Percentiles rank a stretch among this genome's conserved stretches.
Conservation (phyloP, 192 early-diverging fungal genomes). For the Allomyces arbusculus region DNA sequence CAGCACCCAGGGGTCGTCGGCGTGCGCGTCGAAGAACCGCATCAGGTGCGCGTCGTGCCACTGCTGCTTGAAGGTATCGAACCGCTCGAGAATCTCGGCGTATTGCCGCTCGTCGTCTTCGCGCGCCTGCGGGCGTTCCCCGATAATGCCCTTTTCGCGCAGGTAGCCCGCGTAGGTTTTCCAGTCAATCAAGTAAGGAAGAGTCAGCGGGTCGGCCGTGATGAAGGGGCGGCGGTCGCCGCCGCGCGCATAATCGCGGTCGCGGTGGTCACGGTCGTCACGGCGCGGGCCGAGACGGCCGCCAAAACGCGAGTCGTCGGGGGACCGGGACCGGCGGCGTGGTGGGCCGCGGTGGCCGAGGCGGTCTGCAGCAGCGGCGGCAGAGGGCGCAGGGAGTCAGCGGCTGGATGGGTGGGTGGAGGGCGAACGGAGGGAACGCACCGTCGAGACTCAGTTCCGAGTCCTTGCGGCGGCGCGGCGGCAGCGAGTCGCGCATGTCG, state of each 20-base stretch:
- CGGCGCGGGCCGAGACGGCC: not conserved
- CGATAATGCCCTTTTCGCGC: not conserved
- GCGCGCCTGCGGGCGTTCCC: not conserved
- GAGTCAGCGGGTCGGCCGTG: not conserved
- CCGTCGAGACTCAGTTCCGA: not conserved
- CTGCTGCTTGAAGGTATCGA: not conserved
- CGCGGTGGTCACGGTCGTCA: not conserved
- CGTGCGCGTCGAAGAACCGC: not conserved
- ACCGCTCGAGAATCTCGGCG: not conserved
- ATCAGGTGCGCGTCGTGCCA: not conserved
- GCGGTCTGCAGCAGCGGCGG: too few relatives aligned
- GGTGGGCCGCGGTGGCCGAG: too few relatives aligned
- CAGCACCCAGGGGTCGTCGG: not conserved
- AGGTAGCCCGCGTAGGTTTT: not conserved
- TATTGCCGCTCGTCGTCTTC: not conserved
- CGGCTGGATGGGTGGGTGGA: too few relatives aligned
- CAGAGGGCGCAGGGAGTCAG: too few relatives aligned
- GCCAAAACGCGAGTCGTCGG: not conserved
- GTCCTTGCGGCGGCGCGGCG: not conserved
- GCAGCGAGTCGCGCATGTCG: not conserved
- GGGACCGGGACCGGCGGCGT: not conserved
- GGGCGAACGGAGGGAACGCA: not conserved
- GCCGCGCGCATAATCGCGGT: not conserved
- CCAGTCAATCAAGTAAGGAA: not conserved
- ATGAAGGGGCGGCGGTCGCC: not conserved